Conservation (phyloP, 345 rosid species). For the Heritiera fomes region DNA sequence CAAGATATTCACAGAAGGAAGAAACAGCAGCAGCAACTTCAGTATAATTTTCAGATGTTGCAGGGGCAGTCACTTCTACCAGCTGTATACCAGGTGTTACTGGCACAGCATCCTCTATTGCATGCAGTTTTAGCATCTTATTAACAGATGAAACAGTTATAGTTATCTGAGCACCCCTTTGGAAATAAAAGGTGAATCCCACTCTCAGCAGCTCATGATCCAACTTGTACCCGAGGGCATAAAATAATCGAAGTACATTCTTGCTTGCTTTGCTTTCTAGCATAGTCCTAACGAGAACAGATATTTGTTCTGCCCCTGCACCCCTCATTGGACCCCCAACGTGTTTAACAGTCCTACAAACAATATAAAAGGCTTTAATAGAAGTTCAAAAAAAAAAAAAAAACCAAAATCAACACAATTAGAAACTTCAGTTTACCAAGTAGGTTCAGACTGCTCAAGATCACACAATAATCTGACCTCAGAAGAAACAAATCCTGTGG, state of each 20-base stretch:
- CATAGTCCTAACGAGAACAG: conserved; percentile 80
- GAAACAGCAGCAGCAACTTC: conserved; percentile 80
- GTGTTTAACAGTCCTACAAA: conserved; percentile 81
- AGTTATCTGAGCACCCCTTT: conserved; percentile 67
- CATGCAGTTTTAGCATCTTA: conserved; percentile 82
- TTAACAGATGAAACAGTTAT: conserved; percentile 81
- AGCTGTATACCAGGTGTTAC: conserved; percentile 97
- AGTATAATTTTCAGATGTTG: conserved; percentile 75
- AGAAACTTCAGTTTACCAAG: conserved; percentile 51
- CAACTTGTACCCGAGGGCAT: conserved; percentile 85
- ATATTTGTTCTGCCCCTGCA: conserved; percentile 88
- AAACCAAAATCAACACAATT: not conserved
- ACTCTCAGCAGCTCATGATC: conserved; percentile 91
- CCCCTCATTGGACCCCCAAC: conserved; percentile 93
- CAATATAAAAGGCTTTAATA: not conserved
- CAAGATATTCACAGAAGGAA: conserved; percentile 94
- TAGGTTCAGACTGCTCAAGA: conserved; percentile 81
- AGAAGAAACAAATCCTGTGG: conserved; percentile 63
- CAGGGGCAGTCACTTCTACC: conserved; percentile 95
- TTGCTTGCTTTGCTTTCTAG: conserved; percentile 97
- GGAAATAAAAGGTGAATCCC: conserved; percentile 87
- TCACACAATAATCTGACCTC: conserved; percentile 89
- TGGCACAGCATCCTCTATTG: conserved; percentile 86
- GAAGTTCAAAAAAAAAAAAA: not conserved
- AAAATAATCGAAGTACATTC: conserved; percentile 73